Base-by-base conservation (phyloP, 768 basidiomycete species). In the Auricularia auricula-judae region DNA sequence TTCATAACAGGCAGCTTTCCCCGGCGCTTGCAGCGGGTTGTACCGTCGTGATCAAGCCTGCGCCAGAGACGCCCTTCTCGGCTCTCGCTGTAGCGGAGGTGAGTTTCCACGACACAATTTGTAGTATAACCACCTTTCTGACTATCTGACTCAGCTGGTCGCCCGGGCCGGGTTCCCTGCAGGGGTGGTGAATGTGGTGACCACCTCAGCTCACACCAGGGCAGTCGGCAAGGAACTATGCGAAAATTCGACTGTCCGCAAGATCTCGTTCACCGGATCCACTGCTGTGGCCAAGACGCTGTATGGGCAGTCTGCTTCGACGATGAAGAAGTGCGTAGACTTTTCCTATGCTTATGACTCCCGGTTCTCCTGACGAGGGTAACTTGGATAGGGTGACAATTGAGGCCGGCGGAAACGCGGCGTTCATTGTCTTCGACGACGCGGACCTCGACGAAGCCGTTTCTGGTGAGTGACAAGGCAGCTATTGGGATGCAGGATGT, bases 381-480 rank as follows among this genome's bases (percentile, higher is more conserved):
- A 39, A 42, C n/a, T 23, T 43, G 51, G 59, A 21, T 67, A 79
- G 85, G 67, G 72, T 86, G 10, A 91, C 92, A 1, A 74, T 93
- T 43, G 93, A 96, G 76, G 90, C 93, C 34, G 93, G 94, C 16
- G 96, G 97, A 36, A 98, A 98, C 69, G 86, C 95, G 0, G 90
- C 96, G 0, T 94, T 99, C 75, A 97, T 98, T 69, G 90, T 99
- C 5, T 98, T 99, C 73, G 90, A 93, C 67, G 97, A 98, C 71
- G 96, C 94, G 0, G 87, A 98, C 72, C 81, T 99, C 62, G 91
- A 93, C 60, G 86, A 88, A 64, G 97, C 97, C 35, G 92, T 99
- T 5, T 64, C 65, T 63, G 53, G 68, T 39, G 29, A 29, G 29
- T 29, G 29, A 29, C 1, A 29, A 29, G 29, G 29, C 29, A 29